Percentiles rank a stretch among this genome's conserved stretches.
These are phyloP conservation scores for Ceratocystis diversiconidia DNA, from an alignment of 2,329 filamentous ascomycete species.

Conservation along the genomic window DNA sequence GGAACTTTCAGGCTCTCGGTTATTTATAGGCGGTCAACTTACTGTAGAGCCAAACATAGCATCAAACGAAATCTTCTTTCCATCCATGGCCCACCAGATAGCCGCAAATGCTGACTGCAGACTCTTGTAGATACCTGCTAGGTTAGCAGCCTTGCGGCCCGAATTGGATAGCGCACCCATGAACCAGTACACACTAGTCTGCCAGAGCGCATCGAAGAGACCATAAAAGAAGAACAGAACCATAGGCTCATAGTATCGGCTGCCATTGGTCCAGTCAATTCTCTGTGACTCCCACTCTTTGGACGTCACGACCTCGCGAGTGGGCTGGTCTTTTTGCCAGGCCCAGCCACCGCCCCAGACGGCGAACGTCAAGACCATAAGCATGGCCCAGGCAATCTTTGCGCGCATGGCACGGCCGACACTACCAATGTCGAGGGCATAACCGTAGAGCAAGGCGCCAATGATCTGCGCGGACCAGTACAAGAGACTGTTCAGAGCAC, in stretches of 20 bases:
- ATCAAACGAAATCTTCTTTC: conserved; percentile 47
- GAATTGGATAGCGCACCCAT: conserved; percentile 93
- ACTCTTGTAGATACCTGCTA: conserved; percentile 73
- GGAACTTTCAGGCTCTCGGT: background rate
- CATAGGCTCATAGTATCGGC: conserved; percentile 59
- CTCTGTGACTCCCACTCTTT: conserved; percentile 21
- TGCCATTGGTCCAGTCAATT: conserved; percentile 51
- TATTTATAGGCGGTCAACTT: conserved; percentile 21
- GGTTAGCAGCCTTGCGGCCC: conserved; percentile 78
- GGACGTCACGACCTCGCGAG: conserved; percentile 29
- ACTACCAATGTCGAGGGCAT: conserved; percentile 46
- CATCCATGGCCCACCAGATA: conserved; percentile 59
- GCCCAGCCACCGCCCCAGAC: conserved; percentile 76
- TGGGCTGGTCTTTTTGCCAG: conserved; percentile 51
- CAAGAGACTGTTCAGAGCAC: conserved; percentile 59
- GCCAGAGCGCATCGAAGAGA: conserved; percentile 79
- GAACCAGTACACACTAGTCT: conserved; percentile 84
- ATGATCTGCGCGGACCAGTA: conserved; percentile 71
- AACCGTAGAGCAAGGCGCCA: conserved; percentile 59
- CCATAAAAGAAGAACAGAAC: conserved; percentile 86
- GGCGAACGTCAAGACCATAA: conserved; percentile 57
- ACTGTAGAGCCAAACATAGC: conserved; percentile 49
- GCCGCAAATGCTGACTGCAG: conserved; percentile 80
- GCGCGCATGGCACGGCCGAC: conserved; percentile 54
- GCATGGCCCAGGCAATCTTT: conserved; percentile 43